phyloP scores from a whole-genome alignment of 495 filamentous ascomycete genomes.

The Hypoxylon rickii region DNA sequence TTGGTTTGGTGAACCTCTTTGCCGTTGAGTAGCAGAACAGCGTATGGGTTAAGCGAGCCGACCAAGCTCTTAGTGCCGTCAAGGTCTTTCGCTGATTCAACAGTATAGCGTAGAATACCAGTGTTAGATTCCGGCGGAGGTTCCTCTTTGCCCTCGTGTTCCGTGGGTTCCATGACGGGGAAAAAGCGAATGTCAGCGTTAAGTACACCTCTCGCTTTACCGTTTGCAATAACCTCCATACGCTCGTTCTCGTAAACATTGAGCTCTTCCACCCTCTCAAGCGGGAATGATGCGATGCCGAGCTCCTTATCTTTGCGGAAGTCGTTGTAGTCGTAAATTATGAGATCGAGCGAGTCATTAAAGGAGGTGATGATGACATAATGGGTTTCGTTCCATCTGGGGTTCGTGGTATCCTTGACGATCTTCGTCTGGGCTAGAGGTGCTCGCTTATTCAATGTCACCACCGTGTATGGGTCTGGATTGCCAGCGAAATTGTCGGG shows the following conservation, averaged over 20 bases:
- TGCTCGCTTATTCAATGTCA: slow-evolving; percentile 82
- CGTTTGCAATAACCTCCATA: slow-evolving; percentile 82
- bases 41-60: slow-evolving; percentile 89
- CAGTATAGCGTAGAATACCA: slow-evolving; percentile 87
- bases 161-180: slow-evolving; percentile 78
- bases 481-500: slow-evolving; percentile 91
- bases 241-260: slow-evolving; percentile 80
- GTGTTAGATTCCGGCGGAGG: slow-evolving; percentile 87
- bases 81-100: slow-evolving; percentile 95
- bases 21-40: slow-evolving; percentile 81
- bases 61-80: slow-evolving; percentile 88
- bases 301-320: slow-evolving; percentile 95
- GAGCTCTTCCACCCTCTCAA: slow-evolving; percentile 79
- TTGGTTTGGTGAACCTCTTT: slow-evolving; percentile 84
- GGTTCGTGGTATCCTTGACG: slow-evolving; percentile 80
- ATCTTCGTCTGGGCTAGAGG: slow-evolving; percentile 88
- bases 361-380: slow-evolving; percentile 92
- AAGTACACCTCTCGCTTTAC: slow-evolving; percentile 78
- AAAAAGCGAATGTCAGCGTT: slow-evolving; percentile 90
- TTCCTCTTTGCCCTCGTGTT: slow-evolving; percentile 74
- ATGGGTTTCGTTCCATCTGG: slow-evolving; percentile 94
- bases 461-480: slow-evolving; percentile 85
- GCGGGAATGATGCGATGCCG: slow-evolving; percentile 77
- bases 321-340: slow-evolving; percentile 92
- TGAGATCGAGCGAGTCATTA: slow-evolving; percentile 80